These are phyloP conservation scores for Candida michaelii DNA, from an alignment of 805 yeast genomes.

Conservation along the genomic window DNA sequence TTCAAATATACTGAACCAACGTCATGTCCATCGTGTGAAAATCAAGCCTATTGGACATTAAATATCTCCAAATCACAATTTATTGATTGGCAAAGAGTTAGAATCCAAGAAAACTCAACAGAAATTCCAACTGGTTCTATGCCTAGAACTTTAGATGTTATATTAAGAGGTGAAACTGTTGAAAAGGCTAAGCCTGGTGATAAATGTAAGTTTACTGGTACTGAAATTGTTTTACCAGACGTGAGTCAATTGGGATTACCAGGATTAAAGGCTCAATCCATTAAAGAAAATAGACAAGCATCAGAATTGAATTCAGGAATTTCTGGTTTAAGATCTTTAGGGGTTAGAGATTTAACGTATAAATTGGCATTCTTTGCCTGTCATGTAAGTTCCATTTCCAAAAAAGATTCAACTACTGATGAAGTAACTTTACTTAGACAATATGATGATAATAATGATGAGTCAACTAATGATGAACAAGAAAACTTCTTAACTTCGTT, in stretches of 20 bases:
- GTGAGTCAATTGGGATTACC: constrained; percentile 92
- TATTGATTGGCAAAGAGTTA: constrained; percentile 93
- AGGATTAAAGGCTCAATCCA: constrained; percentile 84
- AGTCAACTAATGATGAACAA: constrained; percentile 58
- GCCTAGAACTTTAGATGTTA: constrained; percentile 95
- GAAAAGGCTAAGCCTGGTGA: constrained; percentile 98
- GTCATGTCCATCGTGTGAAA: constrained; percentile 85
- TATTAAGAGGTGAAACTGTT: constrained; percentile 89
- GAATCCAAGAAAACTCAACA: constrained; percentile 93
- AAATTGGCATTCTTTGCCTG: constrained; percentile 89
- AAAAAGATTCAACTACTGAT: constrained; percentile 27
- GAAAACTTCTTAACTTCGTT: constrained; percentile 76
- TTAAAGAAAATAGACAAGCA: constrained; percentile 62
- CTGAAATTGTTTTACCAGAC: constrained; percentile 93
- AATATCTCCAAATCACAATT: constrained; percentile 82
- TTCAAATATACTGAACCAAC: constrained; percentile 95
- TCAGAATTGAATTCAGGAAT: constrained; percentile 84
- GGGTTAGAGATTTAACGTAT: constrained; percentile 92
- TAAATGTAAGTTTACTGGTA: constrained; percentile 89
- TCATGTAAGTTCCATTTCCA: constrained; percentile 70
- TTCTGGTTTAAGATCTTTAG: constrained; percentile 84
- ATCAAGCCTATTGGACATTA: constrained; percentile 82
- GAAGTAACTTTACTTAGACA: constrained; percentile 34
- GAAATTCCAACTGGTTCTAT: constrained; percentile 98
- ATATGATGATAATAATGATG: constrained; percentile 5